Conservation (phyloP, 768 basidiomycete species). For the Lentinus brumalis region DNA sequence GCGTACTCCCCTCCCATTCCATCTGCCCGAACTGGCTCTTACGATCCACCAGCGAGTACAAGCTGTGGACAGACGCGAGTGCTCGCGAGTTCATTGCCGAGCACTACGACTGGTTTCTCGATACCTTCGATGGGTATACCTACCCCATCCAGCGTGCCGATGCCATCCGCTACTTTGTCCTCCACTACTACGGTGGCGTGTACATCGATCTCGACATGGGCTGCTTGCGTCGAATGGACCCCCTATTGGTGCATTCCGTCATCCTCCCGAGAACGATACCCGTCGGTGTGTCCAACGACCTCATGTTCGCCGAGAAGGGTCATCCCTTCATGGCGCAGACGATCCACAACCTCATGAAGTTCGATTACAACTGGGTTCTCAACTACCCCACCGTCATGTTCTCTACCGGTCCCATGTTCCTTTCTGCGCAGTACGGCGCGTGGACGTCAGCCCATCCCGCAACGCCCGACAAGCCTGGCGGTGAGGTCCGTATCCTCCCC, state of each 20-base stretch:
- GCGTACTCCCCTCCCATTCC: slow-evolving; percentile 37
- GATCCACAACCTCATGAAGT: slow-evolving; percentile 87
- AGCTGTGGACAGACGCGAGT: slow-evolving; percentile 93
- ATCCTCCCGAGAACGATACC: slow-evolving; percentile 95
- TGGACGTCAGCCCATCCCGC: slow-evolving; percentile 72
- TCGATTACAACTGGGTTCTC: slow-evolving; percentile 91
- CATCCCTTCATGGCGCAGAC: slow-evolving; percentile 93
- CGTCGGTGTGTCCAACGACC: slow-evolving; percentile 96
- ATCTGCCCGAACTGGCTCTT: slow-evolving; percentile 11
- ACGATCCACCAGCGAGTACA: slow-evolving; percentile 73
- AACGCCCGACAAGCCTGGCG: slow-evolving; percentile 52
- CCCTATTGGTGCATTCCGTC: slow-evolving; percentile 81
- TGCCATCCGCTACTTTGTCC: slow-evolving; percentile 96
- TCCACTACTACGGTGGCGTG: slow-evolving; percentile 92
- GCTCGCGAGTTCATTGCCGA: slow-evolving; percentile 89
- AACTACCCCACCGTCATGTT: slow-evolving; percentile 99
- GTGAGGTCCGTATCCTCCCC: slow-evolving; percentile 88
- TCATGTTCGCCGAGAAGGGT: slow-evolving; percentile 85
- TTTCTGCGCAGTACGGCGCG: slow-evolving; percentile 91
- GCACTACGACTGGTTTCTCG: slow-evolving; percentile 90
- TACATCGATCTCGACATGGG: slow-evolving; percentile 98
- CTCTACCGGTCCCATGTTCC: slow-evolving; percentile 98
- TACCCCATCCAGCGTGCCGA: slow-evolving; percentile 96
- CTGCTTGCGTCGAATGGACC: slow-evolving; percentile 83
- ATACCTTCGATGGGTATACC: slow-evolving; percentile 89